These are phyloP conservation scores for Aspergillus haitiensis DNA, from an alignment of 495 filamentous ascomycete genomes.

Conservation along the genomic window DNA sequence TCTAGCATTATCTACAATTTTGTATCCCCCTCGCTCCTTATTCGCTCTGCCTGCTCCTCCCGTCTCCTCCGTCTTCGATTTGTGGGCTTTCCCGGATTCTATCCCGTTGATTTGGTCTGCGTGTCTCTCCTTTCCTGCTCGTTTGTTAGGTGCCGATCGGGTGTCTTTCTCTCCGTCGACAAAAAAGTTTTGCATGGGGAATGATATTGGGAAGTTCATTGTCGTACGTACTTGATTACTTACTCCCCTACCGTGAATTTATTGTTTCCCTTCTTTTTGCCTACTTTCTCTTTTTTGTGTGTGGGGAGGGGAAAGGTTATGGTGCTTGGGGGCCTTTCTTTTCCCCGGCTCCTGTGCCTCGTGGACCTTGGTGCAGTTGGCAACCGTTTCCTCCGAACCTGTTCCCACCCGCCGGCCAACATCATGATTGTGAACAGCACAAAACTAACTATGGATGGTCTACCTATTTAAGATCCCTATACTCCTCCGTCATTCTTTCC, in stretches of 20 bases:
- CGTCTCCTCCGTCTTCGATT: constrained; percentile 15
- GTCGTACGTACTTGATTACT: constrained; percentile 22
- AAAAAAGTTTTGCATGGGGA: constrained; percentile 27
- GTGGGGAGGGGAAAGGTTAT: background rate
- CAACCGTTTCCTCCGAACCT: constrained; percentile 12
- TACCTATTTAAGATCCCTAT: constrained; percentile 14
- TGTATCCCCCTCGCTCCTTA: background rate
- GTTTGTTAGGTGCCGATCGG: constrained; percentile 25
- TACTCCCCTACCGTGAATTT: constrained; percentile 6
- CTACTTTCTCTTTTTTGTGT: constrained; percentile 1
- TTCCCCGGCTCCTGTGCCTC: constrained; percentile 15
- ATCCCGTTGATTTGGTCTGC: constrained; percentile 1
- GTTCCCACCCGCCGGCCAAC: constrained; percentile 22
- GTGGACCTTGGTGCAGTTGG: constrained; percentile 13
- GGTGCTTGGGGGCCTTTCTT: background rate
- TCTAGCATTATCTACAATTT: background rate
- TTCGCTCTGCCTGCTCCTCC: constrained; percentile 21
- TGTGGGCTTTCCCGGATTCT: constrained; percentile 1
- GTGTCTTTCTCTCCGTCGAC: constrained; percentile 20
- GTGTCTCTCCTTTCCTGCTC: constrained; percentile 16
- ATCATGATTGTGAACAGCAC: constrained; percentile 18
- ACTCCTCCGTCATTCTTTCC: constrained; percentile 6
- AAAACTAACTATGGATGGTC: constrained; percentile 23
- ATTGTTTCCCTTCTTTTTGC: constrained; percentile 1
- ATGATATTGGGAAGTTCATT: constrained; percentile 16